Evolutionary conservation across 2,329 filamentous ascomycete species (phyloP), one percentile per base, ranked within the genome.

Genomic region (Coleophoma crateriformis): DNA sequence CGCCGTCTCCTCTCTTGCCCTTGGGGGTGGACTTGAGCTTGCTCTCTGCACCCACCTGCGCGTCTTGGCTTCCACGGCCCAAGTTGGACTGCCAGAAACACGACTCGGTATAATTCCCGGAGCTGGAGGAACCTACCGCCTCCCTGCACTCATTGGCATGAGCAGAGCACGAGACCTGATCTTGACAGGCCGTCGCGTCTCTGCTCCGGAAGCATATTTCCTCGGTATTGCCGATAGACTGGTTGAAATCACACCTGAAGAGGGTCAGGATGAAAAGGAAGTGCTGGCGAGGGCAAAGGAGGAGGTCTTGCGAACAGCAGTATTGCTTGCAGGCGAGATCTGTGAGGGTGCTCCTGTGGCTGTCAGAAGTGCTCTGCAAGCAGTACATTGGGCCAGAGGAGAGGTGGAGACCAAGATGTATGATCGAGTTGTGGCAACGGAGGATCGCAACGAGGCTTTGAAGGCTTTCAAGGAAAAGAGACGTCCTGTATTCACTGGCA

Each of bases 11-110:
- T 94, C 88, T 45, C 73, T 88, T 50, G 94, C 94, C 6, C 85
- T 97, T 32, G 94, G 94, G 55, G 94, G 94, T 61, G 94, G 94
- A 43, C 84, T 99, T 56, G 94, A 99, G 71, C 81, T 99, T 47
- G 92, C 90, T 2, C 82, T 99, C 7, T 84, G 87, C 58, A 95
- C 92, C 1, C 84, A 94, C 68, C 83, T 99, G 69, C 89, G 94
- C 57, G 85, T 99, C 47, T 85, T 97, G 58, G 80, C 84, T 33
- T 90, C 88, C 37, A 87, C 84, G 33, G 87, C 90, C 14, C 73
- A 77, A 20, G 82, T 99, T 48, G 91, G 84, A 0, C 81, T 97
- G 5, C 94, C 94, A 1, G 94, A 99, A 68, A 97, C 94, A 1
- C 79, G 91, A 2, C 79, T 99, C 2, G 94, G 87, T 49, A 99